Percentiles rank a stretch among this genome's conserved stretches.
Evolutionary conservation across 176 grass and related monocot species (phyloP).

Genomic region (Rhynchospora breviuscula): DNA sequence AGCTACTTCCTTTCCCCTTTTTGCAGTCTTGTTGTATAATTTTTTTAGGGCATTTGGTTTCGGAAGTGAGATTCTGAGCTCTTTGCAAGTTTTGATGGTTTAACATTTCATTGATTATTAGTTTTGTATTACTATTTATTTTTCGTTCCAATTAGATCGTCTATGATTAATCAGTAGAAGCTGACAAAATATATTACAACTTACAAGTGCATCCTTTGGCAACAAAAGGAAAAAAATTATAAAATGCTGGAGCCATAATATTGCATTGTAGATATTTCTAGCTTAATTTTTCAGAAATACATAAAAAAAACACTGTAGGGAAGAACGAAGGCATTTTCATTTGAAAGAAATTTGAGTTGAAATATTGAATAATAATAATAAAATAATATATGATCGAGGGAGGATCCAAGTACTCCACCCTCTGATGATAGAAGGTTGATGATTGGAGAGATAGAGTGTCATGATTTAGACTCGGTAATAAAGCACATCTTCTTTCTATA

Average conservation of each 20-base stretch:
- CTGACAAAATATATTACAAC: not conserved
- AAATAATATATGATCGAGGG: not conserved
- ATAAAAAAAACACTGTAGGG: not conserved
- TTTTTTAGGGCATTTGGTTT: slow-evolving; percentile 12
- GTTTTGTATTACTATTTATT: not conserved
- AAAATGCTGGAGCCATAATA: not conserved
- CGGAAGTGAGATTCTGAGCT: not conserved
- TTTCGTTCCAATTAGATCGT: not conserved
- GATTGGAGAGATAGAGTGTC: slow-evolving; percentile 6
- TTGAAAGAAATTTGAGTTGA: not conserved
- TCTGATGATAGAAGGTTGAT: slow-evolving; percentile 20
- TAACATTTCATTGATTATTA: not conserved
- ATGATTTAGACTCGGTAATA: not conserved
- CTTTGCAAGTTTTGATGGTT: slow-evolving; percentile 20
- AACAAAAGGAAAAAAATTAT: not conserved
- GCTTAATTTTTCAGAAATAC: not conserved
- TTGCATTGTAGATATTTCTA: not conserved
- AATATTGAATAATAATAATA: no score
- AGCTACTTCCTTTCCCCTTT: not conserved
- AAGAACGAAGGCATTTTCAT: not conserved
- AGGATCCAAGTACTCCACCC: not conserved
- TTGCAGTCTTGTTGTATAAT: slow-evolving; percentile 20
- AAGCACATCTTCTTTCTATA: slow-evolving; percentile 6
- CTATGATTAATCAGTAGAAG: not conserved
- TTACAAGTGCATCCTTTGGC: not conserved